Evolutionary conservation across 208 protist species (phyloP), one percentile per base, ranked within the genome.

Genomic region (Strigomonas oncopelti): DNA sequence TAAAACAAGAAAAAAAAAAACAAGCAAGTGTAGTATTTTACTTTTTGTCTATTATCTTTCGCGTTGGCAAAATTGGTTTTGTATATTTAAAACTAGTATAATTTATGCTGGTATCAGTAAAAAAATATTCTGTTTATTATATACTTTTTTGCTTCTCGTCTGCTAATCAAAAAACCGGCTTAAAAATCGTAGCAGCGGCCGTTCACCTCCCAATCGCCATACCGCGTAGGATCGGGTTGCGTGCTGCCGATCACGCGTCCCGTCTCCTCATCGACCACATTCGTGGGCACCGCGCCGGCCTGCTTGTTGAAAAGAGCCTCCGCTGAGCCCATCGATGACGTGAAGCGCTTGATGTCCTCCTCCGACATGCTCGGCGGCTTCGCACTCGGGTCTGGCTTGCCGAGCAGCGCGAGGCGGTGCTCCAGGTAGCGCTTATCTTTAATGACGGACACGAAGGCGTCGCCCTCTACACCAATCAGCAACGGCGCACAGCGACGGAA

Each of bases 191-290:
- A 91, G 74, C 90, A 95, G 38, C 90, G 81, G 7, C 90, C 90
- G 71, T 95, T 92, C 45, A 87, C 81, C 70, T 95, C 90, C 87
- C 90, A 95, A 65, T 95, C 90, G 9, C 90, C 90, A 69, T 95
- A 95, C 11, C 90, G 87, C 13, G 85, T 91, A 4, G 90, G 90
- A 58, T 92, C 80, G 13, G 65, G 85, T 73, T 93, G 87, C 20
- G 85, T 83, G 78, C 90, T 93, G 53, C 90, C 90, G 46, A 95
- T 84, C 8, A 91, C 85, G 7, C 78, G 77, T 0, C 87, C 87
- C 25, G 90, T 93, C 53, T 79, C 78, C 64, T 95, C 90, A 53
- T 95, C 87, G 24, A 95, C 90, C 1, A 95, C 77, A 69, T 93
- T 93, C 0, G 85, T 92, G 7, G 87, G 87, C 34, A 88, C 77